Percentiles rank a stretch among this genome's conserved stretches.
Evolutionary conservation across 768 basidiomycete genomes (phyloP).

Genomic region (Pulveroboletus ravenelii): DNA sequence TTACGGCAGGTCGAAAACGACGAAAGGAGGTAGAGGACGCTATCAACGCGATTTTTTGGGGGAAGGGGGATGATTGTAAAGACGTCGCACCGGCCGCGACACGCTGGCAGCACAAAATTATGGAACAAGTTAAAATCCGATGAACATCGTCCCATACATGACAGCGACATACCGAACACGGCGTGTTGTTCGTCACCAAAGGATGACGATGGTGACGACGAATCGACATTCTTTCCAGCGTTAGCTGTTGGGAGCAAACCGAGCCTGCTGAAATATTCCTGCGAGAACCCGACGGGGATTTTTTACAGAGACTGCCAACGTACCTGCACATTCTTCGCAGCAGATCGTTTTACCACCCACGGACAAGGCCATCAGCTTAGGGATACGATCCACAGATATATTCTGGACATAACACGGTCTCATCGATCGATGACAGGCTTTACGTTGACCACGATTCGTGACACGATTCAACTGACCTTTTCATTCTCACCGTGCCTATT

Average conservation of each 20-base stretch:
- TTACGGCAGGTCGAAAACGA: too few species aligned
- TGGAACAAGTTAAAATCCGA: background rate
- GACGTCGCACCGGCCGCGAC: background rate
- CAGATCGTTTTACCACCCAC: slow-evolving; percentile 76
- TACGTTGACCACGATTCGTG: too few species aligned
- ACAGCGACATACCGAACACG: slow-evolving; percentile 11
- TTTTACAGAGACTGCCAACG: background rate
- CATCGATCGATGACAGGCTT: too few species aligned
- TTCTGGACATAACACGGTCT: too few species aligned
- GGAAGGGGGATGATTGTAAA: too few species aligned
- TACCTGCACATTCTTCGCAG: slow-evolving; percentile 62
- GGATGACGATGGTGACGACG: slow-evolving; percentile 79
- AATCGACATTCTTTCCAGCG: slow-evolving; percentile 77
- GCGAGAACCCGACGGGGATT: slow-evolving; percentile 35
- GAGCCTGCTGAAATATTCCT: slow-evolving; percentile 62
- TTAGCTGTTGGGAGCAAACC: slow-evolving; percentile 79
- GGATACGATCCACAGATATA: slow-evolving; percentile 53
- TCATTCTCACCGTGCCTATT: too few species aligned
- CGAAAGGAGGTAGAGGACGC: too few species aligned
- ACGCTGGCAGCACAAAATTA: too few species aligned
- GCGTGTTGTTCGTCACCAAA: slow-evolving; percentile 12
- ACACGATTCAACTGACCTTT: too few species aligned
- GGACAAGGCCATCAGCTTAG: slow-evolving; percentile 87
- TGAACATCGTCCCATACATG: background rate
- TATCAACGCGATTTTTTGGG: too few species aligned